Base-by-base conservation (phyloP, 352 stramenopile genomes). In the Elongisporangium anandrum region DNA sequence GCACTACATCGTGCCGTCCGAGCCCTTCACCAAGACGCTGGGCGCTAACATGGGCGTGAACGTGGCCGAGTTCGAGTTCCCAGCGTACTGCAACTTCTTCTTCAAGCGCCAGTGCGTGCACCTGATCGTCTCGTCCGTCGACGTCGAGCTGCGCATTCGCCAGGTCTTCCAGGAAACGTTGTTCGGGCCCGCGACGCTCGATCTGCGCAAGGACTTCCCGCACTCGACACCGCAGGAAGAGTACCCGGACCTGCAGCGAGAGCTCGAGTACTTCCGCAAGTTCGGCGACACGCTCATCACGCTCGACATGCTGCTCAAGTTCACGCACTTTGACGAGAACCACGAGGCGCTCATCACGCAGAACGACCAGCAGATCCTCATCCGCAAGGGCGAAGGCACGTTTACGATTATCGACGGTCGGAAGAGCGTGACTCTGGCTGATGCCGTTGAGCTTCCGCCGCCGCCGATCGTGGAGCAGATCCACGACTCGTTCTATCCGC, bases 1-100 rank as follows among this genome's bases (percentile, higher is more conserved):
- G 7, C 90, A 98, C 58, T 98, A 97, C 67, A 97, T 99, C 57
- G 92, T 99, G 13, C 94, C 94, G 16, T 92, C 92, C 12, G 94
- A 99, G 67, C 81, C 91, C 20, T 99, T 99, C 71, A 97, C 92
- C 47, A 87, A 96, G 59, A 93, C 95, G 22, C 87, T 99, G 21
- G 96, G 96, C 16, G 89, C 90, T 12, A 97, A 96, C 49, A 87
- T 98, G 64, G 96, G 94, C 48, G 89, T 98, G 12, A 99, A 99
- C 68, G 81, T 99, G 17, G 94, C 94, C 19, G 96, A 99, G 68
- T 98, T 99, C 65, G 96, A 99, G 80, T 99, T 99, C 68, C 96
- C 96, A 7, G 95, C 91, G 6, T 99, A 99, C 64, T 99, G 97
- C 70, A 98, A 98, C 68, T 99, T 98, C 70, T 99, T 99, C 71